Evolutionary conservation across 2,329 filamentous ascomycete genomes (phyloP), one percentile per base, ranked within the genome.

Genomic region (Zymoseptoria brevis): DNA sequence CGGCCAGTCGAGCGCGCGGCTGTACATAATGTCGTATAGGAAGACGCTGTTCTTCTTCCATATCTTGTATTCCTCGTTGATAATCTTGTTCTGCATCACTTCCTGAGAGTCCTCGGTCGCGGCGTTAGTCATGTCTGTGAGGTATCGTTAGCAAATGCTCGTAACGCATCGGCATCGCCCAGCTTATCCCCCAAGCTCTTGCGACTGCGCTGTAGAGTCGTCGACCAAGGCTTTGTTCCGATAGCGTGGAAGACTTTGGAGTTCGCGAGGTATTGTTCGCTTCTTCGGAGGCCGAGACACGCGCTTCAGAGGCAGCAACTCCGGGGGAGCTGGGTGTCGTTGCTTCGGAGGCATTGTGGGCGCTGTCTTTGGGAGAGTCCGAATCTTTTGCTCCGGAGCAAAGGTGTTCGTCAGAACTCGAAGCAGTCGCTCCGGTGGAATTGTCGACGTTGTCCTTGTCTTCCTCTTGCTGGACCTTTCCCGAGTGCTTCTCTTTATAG

Each of bases 41-140:
- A 97, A 97, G 3, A 94, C 92, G 65, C 89, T 90, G 77, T 99
- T 99, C 81, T 99, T 99, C 82, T 99, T 99, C 94, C 94, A 99
- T 66, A 93, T 96, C 76, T 99, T 99, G 83, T 99, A 99, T 75
- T 99, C 94, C 80, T 99, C 94, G 68, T 97, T 97, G 76, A 97
- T 91, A 62, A 96, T 81, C 76, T 95, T 91, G 76, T 95, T 88
- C 71, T 89, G 86, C 71, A 80, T 76, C 13, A 66, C 64, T 52
- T 65, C 63, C 54, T 57, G 57, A 22, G 57, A 53, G 55, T 58
- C 53, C 54, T 51, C 56, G 26, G 57, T 54, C 60, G 35, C 35
- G 35, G 16, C 11, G 35, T 45, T 45, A 7, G 35, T 45, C 57
- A 58, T 58, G 35, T 58, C 53, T 53, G 56, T 21, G 35, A 56